Base-by-base conservation (phyloP, 1,139 yeast species). In the Dujonia santamariae region DNA sequence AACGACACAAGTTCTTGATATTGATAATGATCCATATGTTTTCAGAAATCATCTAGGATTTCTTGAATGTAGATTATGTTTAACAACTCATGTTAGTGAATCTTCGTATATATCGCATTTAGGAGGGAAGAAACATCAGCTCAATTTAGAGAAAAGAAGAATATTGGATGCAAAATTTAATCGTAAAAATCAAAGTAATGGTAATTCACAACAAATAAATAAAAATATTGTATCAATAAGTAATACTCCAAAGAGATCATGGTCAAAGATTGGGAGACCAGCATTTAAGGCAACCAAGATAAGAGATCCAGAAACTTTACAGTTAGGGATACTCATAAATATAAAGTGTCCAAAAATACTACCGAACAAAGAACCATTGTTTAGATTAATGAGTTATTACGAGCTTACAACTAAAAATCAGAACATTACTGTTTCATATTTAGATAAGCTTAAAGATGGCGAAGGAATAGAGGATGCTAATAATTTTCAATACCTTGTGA, bases 21-120 rank as follows among this genome's bases (percentile, higher is more conserved):
- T 85, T 7, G 86, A 80, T 28, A 73, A 75, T 34, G 87, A 86
- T 50, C 95, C 95, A 1, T 86, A 85, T 55, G 84, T 85, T 13
- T 75, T 78, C 55, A 72, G 77, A 44, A 85, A 84, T 52, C 87
- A 82, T 48, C 58, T 80, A 15, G 96, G 96, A 2, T 59, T 78
- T 31, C 63, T 81, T 20, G 96, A 86, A 51, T 87, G 96, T 53
- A 68, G 74, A 30, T 63, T 86, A 21, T 87, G 96, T 52, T 58
- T 79, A 21, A 86, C 96, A 1, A 72, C 84, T 0, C 96, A 86
- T 56, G 66, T 72, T 19, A 75, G 79, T 21, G 90, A 83, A 41
- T 75, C 85, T n/a, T 80, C 88, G 7, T 87, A 85, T 50, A 63
- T 86, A 13, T 72, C 88, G 2, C 96, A 87, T 49, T 70, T 88